Base-by-base conservation (phyloP, 169 alveolate genomes). In the Eimeria falciformis region DNA sequence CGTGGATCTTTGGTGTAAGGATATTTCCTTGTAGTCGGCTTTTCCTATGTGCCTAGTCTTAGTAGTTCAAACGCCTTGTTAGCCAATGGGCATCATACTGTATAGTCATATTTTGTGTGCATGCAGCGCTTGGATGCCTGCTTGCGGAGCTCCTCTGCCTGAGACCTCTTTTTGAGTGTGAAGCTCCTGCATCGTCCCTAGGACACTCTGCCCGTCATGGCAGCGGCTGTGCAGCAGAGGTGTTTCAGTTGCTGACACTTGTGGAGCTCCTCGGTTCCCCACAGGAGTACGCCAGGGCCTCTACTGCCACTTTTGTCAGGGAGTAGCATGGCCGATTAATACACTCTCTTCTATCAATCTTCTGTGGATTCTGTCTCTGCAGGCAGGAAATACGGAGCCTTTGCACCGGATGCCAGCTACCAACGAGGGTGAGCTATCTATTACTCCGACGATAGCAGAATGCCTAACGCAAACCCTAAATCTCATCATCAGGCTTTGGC, bases 1-100 rank as follows among this genome's bases (percentile, higher is more conserved):
- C 7, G 91, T 84, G 71, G 91, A 84, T 66, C 83, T 84, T 53
- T 84, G 91, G 91, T 84, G 91, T 84, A 66, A 62, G 91, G 2
- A 46, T 43, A 40, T 4, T 5, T 23, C n/a, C n/a, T n/a, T n/a
- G n/a, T n/a, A n/a, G n/a, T n/a, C n/a, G n/a, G n/a, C n/a, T n/a
- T n/a, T n/a, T n/a, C n/a, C n/a, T n/a, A n/a, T n/a, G n/a, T n/a
- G n/a, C n/a, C n/a, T n/a, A n/a, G n/a, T n/a, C n/a, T n/a, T n/a
- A n/a, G n/a, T n/a, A n/a, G n/a, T 7, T 14, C 7, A 65, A 27
- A 14, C 12, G 12, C 14, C 77, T 65, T 65, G 77, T 7, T 11
- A 21, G n/a, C 11, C 11, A 23, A 12, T 9, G 33, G n/a, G n/a
- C 11, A 65, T 14, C 25, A 14, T 17, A 21, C 75, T 23, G 46